These are phyloP conservation scores for Stachybotrys echinatus DNA, from an alignment of 2,329 filamentous ascomycete species.

Conservation along the genomic window DNA sequence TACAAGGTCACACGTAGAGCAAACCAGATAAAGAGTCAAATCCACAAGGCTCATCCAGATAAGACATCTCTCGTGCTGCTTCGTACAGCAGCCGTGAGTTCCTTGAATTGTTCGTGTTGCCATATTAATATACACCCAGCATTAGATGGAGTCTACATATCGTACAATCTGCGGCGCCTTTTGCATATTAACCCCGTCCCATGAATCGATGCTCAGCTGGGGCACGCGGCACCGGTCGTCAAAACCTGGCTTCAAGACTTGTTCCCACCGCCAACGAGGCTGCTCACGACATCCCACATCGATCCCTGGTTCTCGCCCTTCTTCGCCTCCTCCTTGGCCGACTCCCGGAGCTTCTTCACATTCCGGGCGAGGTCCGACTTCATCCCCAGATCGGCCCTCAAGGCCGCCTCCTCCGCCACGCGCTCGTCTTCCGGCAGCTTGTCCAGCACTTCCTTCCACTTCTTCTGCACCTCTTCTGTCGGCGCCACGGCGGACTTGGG, in stretches of 20 bases:
- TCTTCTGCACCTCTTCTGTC: constrained; percentile 42
- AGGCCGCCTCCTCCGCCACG: constrained; percentile 56
- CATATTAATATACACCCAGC: no score
- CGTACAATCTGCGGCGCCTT: no score
- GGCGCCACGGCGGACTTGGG: constrained; percentile 17
- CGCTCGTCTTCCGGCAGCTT: constrained; percentile 54
- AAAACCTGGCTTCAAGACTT: constrained; percentile 18
- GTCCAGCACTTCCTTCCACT: constrained; percentile 50
- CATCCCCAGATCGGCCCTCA: constrained; percentile 56
- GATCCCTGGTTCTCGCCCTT: constrained; percentile 29
- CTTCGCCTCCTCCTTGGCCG: constrained; percentile 49
- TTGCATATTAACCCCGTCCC: no score
- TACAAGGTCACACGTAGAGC: no score
- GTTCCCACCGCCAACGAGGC: constrained; percentile 19
- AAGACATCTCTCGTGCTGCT: no score
- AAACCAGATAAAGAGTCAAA: no score
- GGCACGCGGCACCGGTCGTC: no score
- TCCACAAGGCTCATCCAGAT: no score
- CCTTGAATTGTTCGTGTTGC: no score
- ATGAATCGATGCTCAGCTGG: no score
- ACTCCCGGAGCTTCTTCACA: constrained; percentile 49
- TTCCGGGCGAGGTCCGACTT: constrained; percentile 54
- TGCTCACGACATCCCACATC: constrained; percentile 21
- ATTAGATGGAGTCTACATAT: no score
- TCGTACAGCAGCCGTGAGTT: no score